phyloP scores from a whole-genome alignment of 1,284 basidiomycete genomes.

The Ceratobasidium sp. region DNA sequence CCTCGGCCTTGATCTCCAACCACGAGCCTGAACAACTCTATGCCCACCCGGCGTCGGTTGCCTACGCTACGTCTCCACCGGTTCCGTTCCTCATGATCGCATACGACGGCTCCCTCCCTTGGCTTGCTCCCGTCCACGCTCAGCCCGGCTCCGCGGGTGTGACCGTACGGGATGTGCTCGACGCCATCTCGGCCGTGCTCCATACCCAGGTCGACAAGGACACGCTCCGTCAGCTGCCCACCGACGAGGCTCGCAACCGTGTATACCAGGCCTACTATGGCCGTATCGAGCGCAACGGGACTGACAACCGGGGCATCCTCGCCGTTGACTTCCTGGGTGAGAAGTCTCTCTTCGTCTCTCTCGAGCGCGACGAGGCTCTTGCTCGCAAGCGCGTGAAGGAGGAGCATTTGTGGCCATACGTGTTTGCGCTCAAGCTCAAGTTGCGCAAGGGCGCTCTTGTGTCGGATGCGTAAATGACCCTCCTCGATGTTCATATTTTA shows the following conservation, averaged over 20 bases:
- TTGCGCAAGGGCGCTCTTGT: conserved; percentile 23
- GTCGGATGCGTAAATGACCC: conserved; percentile 18
- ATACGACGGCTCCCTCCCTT: conserved; percentile 15
- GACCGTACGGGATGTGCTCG: conserved; percentile 14
- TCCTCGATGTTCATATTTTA: not conserved
- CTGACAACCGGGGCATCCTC: conserved; percentile 4
- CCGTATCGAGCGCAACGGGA: conserved; percentile 8
- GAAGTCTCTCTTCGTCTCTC: conserved; percentile 25
- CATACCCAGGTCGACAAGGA: conserved; percentile 7
- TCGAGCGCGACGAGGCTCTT: conserved; percentile 26
- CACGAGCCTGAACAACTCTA: conserved; percentile 20
- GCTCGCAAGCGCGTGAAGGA: conserved; percentile 29
- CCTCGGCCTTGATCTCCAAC: not conserved
- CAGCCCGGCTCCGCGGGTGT: conserved; percentile 14
- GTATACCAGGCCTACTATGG: conserved; percentile 16
- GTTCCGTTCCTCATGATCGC: conserved; percentile 21
- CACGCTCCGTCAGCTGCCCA: conserved; percentile 4
- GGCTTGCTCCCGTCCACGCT: conserved; percentile 27
- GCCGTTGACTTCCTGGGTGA: conserved; percentile 30
- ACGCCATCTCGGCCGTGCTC: not conserved
- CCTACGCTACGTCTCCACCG: conserved; percentile 27
- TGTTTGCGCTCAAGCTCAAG: conserved; percentile 34
- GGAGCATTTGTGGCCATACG: conserved; percentile 29
- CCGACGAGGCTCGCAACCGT: conserved; percentile 14
- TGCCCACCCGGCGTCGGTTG: conserved; percentile 5